Base-by-base conservation (phyloP, 75 land plant genomes). In the Cupressus sempervirens region DNA sequence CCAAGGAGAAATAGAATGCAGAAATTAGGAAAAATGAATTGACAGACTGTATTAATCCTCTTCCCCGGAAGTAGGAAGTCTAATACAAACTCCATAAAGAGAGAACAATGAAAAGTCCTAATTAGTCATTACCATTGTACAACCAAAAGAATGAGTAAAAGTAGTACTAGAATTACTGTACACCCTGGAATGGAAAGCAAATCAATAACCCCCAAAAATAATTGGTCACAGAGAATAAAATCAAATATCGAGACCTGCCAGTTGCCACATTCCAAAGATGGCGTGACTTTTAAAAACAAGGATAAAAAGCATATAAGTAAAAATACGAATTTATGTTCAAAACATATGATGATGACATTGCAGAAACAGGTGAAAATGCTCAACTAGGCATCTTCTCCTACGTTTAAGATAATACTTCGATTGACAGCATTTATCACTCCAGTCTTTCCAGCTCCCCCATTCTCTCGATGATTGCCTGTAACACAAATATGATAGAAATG, bases 381-480 rank as follows among this genome's bases (percentile, higher is more conserved):
- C 15, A 0, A 10, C 73, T 34, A 68, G 34, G 73, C 9, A 56
- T 0, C 3, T 72, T 72, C 12, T 72, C 74, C 74, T 72, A 72
- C 74, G 36, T 32, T 32, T 11, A 32, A 13, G 35, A 30, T 12
- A 72, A 29, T 72, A 30, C 9, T 30, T 30, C 20, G 58, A 46
- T 29, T 2, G n/a, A 30, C 53, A 30, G 34, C 20, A 23, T 12
- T 73, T 82, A 32, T 93, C 91, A 97, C 79, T 97, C 99, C 81
- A 87, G 95, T 87, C 95, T 91, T 85, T 97, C 99, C 88, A 97
- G 85, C 85, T 97, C 99, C n/a, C 94, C 97, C 99, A 95, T 94
- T 86, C 98, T 88, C 85, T 97, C 99, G 74, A 97, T 97, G 52
- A 97, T 97, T 65, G 99, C 99, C 99, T 97, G 94, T 86, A 91